These are phyloP conservation scores for Marasmius oreades DNA, from an alignment of 1,284 basidiomycete species.

Conservation along the genomic window DNA sequence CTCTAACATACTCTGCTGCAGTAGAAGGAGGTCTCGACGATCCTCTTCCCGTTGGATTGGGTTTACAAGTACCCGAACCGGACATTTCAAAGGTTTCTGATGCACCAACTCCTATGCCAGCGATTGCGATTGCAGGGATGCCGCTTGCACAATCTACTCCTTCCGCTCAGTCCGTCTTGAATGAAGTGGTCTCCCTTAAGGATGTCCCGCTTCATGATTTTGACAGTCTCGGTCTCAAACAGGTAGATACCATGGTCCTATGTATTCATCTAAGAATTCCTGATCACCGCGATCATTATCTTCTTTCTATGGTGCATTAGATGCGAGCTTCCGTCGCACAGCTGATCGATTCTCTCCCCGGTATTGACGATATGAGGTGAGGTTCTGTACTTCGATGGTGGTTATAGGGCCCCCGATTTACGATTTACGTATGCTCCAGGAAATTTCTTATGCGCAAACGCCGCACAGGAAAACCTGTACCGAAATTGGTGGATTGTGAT, in stretches of 20 bases:
- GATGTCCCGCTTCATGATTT: not conserved
- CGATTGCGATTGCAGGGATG: not conserved
- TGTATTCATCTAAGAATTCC: not conserved
- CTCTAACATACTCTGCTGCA: slow-evolving; percentile 54
- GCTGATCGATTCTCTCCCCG: slow-evolving; percentile 45
- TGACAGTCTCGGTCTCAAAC: not conserved
- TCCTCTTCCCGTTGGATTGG: slow-evolving; percentile 56
- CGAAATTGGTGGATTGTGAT: slow-evolving; percentile 47
- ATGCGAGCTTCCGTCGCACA: slow-evolving; percentile 42
- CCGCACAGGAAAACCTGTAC: slow-evolving; percentile 43
- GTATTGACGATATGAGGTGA: slow-evolving; percentile 54
- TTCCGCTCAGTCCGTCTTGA: too few species aligned
- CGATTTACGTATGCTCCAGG: slow-evolving; percentile 12
- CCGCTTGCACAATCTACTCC: too few species aligned
- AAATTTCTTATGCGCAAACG: slow-evolving; percentile 47
- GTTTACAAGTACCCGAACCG: slow-evolving; percentile 43
- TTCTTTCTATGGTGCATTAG: slow-evolving; percentile 20
- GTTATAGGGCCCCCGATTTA: not conserved
- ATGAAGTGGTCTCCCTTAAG: too few species aligned
- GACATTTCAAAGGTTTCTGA: slow-evolving; percentile 12
- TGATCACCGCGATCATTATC: not conserved
- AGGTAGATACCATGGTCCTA: not conserved
- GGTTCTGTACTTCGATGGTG: not conserved
- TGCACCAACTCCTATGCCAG: not conserved
- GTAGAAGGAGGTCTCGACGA: slow-evolving; percentile 46